Evolutionary conservation across 768 basidiomycete species (phyloP), one percentile per base, ranked within the genome.

Genomic region (Symmetrospora coprosmae): DNA sequence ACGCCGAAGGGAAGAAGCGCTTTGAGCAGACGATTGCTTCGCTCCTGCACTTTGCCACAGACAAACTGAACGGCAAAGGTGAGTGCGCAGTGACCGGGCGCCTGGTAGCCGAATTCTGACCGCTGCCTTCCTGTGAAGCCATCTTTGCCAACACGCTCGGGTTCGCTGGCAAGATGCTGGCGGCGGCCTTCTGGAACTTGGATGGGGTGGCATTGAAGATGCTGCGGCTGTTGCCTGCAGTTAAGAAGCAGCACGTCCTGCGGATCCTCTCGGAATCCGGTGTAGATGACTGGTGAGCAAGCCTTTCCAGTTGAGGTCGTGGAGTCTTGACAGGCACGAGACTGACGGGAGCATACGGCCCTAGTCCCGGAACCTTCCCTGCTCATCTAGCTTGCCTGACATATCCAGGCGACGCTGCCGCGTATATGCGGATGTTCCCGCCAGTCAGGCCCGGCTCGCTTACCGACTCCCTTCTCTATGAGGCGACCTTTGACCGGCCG

Each of bases 121-220:
- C n/a, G n/a, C n/a, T n/a, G n/a, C n/a, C n/a, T n/a, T n/a, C n/a
- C 0, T 11, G 1, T n/a, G 21, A 25, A 66, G 68, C 69, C 30
- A 74, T 76, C 23, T 76, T 75, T 66, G 74, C 75, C 56, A 76
- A 76, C 50, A 76, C 74, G 8, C 68, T 76, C 30, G 65, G 73
- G 21, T 76, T 76, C 64, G 71, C 73, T 7, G 75, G 76, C 0
- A 64, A 72, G 55, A 64, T 75, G 68, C 67, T 74, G 58, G 75
- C 76, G 0, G 72, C 76, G 58, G 74, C 75, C 4, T 76, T 76
- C 69, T 76, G 75, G 68, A 69, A 74, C 17, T 65, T 76, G 51
- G 74, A 74, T 2, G 74, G 75, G 23, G 71, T 76, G 11, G 76
- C 71, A 0, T 67, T 73, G 53, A 75, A 76, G 66, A 71, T 76